Evolutionary conservation across 2,329 filamentous ascomycete genomes (phyloP).

Genomic region (Pyrenochaeta sp.): DNA sequence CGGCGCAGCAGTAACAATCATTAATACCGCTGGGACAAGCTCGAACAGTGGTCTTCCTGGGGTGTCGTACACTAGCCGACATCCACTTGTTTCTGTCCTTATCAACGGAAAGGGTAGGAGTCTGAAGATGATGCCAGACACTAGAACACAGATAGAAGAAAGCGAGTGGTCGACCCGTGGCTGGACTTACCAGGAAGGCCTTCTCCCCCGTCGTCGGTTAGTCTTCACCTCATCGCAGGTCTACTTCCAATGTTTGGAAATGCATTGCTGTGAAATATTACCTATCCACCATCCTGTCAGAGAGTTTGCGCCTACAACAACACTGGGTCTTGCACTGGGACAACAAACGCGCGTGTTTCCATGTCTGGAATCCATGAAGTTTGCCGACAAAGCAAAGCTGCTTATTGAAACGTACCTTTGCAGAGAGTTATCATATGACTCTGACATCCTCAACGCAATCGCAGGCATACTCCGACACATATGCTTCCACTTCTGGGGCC

Average conservation of each 20-base stretch:
- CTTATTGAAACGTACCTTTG: neutral
- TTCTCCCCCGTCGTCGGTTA: conserved; percentile 5
- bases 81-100: neutral
- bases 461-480: neutral
- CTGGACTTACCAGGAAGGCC: conserved; percentile 13
- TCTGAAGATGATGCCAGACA: neutral
- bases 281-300: neutral
- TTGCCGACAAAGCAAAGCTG: neutral
- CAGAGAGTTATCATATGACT: neutral
- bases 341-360: neutral
- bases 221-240: conserved; percentile 8
- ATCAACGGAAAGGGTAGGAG: neutral
- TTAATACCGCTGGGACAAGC: conserved; percentile 10
- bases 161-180: conserved; percentile 2
- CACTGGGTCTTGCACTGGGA: neutral
- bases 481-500: neutral
- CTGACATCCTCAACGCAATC: neutral
- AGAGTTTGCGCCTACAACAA: neutral
- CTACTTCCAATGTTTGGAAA: conserved; percentile 5
- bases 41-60: conserved; percentile 12
- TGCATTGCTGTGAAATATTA: neutral
- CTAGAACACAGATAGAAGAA: neutral
- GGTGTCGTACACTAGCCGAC: neutral
- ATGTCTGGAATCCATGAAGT: neutral
- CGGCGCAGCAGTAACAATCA: conserved; percentile 14